A percentile compares a stretch with the other conserved stretches of the same genome.
phyloP scores from a whole-genome alignment of 345 rosid genomes.

The Lagerstroemia speciosa region DNA sequence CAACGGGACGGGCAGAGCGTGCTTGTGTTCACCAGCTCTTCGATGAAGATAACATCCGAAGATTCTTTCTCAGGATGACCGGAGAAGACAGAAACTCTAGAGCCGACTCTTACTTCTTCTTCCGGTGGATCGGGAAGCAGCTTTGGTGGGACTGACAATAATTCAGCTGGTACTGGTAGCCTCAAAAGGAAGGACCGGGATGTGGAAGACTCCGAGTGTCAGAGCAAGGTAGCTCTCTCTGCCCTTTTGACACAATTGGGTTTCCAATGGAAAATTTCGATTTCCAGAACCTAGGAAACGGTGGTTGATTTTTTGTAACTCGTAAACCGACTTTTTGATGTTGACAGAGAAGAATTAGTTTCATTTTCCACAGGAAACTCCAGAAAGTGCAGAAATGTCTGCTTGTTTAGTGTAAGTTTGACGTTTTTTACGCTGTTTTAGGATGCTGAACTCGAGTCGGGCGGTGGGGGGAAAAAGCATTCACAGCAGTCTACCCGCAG shows the following conservation, averaged over 20 bases:
- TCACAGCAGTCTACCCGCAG: conserved; percentile 29
- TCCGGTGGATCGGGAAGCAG: conserved; percentile 66
- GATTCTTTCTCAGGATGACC: conserved; percentile 16
- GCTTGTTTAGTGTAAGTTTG: background rate
- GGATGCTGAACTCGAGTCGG: conserved; percentile 35
- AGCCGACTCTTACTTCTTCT: conserved; percentile 38
- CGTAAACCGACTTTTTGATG: background rate
- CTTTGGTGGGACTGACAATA: conserved; percentile 34
- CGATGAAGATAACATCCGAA: conserved; percentile 19
- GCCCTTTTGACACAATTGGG: background rate
- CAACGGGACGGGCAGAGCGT: conserved; percentile 20
- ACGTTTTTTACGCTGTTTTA: conserved; percentile 8
- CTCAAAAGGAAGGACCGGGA: conserved; percentile 53
- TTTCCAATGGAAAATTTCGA: background rate
- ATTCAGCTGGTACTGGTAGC: conserved; percentile 23
- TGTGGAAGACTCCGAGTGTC: conserved; percentile 47
- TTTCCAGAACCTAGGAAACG: background rate
- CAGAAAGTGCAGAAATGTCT: too few species aligned
- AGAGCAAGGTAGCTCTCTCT: conserved; percentile 39
- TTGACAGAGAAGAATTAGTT: background rate
- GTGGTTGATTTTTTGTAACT: background rate
- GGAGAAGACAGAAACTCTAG: conserved; percentile 30
- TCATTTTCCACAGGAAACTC: too few species aligned
- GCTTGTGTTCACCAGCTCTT: conserved; percentile 23
- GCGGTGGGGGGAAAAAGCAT: conserved; percentile 29